Base-by-base conservation (phyloP, 768 basidiomycete species). In the Tricholoma saponaceum region DNA sequence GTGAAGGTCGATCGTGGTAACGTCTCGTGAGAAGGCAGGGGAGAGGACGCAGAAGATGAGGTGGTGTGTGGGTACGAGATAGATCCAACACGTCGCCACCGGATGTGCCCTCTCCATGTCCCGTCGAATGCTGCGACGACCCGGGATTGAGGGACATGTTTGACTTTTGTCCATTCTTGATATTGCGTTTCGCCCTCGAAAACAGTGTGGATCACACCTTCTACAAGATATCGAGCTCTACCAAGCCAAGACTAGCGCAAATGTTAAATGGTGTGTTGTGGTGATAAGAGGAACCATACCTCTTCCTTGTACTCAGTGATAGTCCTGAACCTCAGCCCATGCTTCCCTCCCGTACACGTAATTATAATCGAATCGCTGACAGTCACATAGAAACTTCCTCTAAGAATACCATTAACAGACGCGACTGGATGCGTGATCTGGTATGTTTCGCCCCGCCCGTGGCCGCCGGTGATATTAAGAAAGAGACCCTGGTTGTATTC, bases 241-340 rank as follows among this genome's bases (percentile, higher is more conserved):
- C 95, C 93, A 46, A 97, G 79, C 95, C 95, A 98, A 2, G 90
- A 90, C 91, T 83, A 59, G 25, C 44, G 50, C 56, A 32, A 23
- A 44, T 58, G 56, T 18, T 16, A 54, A 56, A 25, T 35, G n/a
- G 51, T 14, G 55, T 43, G 55, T 57, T 23, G 2, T 7, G 57
- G 64, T n/a, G 2, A 28, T 12, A 35, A 12, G 41, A 10, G 22
- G 23, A 47, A 51, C 41, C 85, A 44, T 58, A 91, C 91, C 85
- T 99, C 95, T 68, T 99, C 97, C 74, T 94, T 95, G 75, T 96
- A 98, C 66, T 95, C 92, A 57, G 97, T 83, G 62, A 98, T 80
- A 3, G 93, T 80, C 58, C 95, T 80, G 64, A 90, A 85, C 66
- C 81, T 83, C 60, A 80, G 74, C 33, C 78, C 81, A 13, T 78